phyloP scores from a whole-genome alignment of 2,329 filamentous ascomycete species.

The Aquanectria penicillioides region DNA sequence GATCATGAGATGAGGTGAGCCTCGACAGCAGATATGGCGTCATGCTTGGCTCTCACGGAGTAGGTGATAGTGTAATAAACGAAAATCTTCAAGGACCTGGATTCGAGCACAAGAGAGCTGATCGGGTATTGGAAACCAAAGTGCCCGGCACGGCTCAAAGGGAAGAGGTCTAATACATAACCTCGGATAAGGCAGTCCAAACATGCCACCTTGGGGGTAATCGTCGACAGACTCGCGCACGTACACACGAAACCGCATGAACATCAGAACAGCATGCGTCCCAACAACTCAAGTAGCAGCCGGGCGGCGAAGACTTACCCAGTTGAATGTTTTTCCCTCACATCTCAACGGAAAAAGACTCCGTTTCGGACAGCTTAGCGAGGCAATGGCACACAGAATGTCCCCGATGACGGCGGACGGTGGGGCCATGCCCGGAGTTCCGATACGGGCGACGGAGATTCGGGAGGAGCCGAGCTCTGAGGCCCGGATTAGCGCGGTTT shows the following conservation, averaged over 20 bases:
- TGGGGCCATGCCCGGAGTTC: constrained; percentile 38
- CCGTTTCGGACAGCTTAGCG: constrained; percentile 19
- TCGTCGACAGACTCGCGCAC: too few relatives aligned
- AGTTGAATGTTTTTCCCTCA: neutral
- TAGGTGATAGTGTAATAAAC: too few relatives aligned
- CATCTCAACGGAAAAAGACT: neutral
- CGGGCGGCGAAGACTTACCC: neutral
- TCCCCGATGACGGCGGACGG: constrained; percentile 41
- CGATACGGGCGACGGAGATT: constrained; percentile 41
- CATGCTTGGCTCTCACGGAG: too few relatives aligned
- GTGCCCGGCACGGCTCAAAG: constrained; percentile 7
- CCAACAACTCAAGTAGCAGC: too few relatives aligned
- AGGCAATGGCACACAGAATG: neutral
- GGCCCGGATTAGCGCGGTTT: constrained; percentile 18
- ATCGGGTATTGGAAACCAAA: too few relatives aligned
- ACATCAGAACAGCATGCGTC: too few relatives aligned
- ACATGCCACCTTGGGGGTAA: constrained; percentile 12
- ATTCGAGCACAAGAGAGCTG: too few relatives aligned
- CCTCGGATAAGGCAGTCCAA: constrained; percentile 8
- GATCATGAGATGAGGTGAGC: too few relatives aligned
- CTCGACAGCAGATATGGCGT: too few relatives aligned
- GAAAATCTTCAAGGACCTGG: too few relatives aligned
- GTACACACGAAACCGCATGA: constrained; percentile 2
- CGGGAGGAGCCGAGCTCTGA: constrained; percentile 40
- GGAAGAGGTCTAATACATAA: constrained; percentile 6